These are phyloP conservation scores for Lepidium didymum DNA, from an alignment of 345 rosid species.

Conservation along the genomic window DNA sequence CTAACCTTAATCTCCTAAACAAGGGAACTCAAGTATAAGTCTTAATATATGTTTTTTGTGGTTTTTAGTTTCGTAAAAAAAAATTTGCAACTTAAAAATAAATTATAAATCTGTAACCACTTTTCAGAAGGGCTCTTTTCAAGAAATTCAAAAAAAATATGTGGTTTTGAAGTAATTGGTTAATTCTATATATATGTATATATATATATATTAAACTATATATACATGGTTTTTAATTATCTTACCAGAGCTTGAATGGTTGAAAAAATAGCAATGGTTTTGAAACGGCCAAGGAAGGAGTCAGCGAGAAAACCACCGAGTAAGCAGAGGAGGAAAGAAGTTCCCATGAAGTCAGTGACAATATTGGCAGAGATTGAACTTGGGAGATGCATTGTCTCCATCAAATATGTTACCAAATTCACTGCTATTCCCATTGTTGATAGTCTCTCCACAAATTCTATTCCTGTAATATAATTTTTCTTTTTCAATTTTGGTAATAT, in stretches of 20 bases:
- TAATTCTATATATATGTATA: neutral
- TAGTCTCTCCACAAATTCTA: conserved; percentile 63
- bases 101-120: too few species aligned
- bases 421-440: conserved; percentile 72
- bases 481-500: neutral
- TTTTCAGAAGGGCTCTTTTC: too few species aligned
- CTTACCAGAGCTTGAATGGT: conserved; percentile 49
- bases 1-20: too few species aligned
- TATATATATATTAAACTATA: too few species aligned
- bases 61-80: too few species aligned
- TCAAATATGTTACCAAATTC: conserved; percentile 66
- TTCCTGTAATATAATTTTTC: conserved; percentile 24
- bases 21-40: too few species aligned
- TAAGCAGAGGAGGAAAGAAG: conserved; percentile 58
- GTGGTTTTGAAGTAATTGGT: too few species aligned
- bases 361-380: conserved; percentile 60
- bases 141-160: too few species aligned
- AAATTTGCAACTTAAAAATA: too few species aligned
- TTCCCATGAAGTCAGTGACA: conserved; percentile 65
- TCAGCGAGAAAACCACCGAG: conserved; percentile 75
- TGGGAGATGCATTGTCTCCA: conserved; percentile 55
- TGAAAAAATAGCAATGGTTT: conserved; percentile 68
- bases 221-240: neutral
- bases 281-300: conserved; percentile 58
- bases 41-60: too few species aligned